Percentiles rank a stretch among this genome's conserved stretches.
These are phyloP conservation scores for Talaromyces proteolyticus DNA, from an alignment of 495 filamentous ascomycete species.

Conservation along the genomic window DNA sequence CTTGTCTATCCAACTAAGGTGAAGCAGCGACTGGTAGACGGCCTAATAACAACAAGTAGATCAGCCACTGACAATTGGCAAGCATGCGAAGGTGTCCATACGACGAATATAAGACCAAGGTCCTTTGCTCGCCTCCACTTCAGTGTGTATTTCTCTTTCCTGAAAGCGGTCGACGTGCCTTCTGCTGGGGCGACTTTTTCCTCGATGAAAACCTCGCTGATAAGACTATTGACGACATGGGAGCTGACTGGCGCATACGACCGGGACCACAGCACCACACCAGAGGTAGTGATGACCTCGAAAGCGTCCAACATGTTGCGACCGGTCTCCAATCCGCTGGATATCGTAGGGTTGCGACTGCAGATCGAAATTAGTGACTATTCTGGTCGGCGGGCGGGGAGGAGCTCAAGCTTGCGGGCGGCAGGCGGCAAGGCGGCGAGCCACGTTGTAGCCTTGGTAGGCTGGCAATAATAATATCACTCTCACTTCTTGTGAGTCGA, in stretches of 20 bases:
- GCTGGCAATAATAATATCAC: too few species aligned
- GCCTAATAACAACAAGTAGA: too few species aligned
- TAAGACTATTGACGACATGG: conserved; percentile 86
- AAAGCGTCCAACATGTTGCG: conserved; percentile 82
- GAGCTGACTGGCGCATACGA: conserved; percentile 73
- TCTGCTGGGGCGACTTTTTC: conserved; percentile 65
- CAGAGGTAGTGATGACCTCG: conserved; percentile 91
- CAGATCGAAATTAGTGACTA: too few species aligned
- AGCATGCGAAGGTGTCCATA: conserved; percentile 36
- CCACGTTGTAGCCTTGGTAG: too few species aligned
- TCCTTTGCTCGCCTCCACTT: conserved; percentile 94
- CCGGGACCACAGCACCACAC: conserved; percentile 94
- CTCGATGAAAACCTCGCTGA: conserved; percentile 95
- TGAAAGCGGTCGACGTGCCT: conserved; percentile 56
- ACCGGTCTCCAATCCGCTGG: too few species aligned
- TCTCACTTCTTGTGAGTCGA: too few species aligned
- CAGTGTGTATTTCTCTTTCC: conserved; percentile 88
- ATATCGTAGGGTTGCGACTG: too few species aligned
- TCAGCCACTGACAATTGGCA: background rate
- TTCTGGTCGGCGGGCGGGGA: too few species aligned
- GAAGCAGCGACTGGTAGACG: conserved; percentile 91
- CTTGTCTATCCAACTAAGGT: conserved; percentile 95
- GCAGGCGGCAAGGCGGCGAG: too few species aligned
- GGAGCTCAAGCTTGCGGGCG: too few species aligned
- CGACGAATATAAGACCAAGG: conserved; percentile 90